Evolutionary conservation across 495 filamentous ascomycete genomes (phyloP).

Genomic region (Hyaloscypha finlandica): DNA sequence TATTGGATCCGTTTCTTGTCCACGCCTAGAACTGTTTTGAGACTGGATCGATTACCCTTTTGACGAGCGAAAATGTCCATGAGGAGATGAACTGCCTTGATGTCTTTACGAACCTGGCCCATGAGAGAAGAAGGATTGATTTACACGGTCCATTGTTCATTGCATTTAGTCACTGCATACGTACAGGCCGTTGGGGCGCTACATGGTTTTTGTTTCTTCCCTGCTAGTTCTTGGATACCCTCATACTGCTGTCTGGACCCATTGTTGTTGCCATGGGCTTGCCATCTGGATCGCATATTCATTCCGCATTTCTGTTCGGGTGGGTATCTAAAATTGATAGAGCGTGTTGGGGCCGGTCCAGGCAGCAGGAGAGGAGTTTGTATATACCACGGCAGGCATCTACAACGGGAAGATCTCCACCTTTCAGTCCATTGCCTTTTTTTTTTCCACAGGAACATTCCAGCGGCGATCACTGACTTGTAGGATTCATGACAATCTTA

Average conservation of each 20-base stretch:
- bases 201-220: constrained; percentile 17
- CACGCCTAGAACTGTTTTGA: constrained; percentile 16
- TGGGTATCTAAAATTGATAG: constrained; percentile 31
- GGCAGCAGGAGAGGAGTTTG: constrained; percentile 31
- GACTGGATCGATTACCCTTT: constrained; percentile 24
- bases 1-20: constrained; percentile 17
- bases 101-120: constrained; percentile 27
- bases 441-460: constrained; percentile 11
- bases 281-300: constrained; percentile 14
- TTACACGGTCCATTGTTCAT: constrained; percentile 21
- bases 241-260: constrained; percentile 34
- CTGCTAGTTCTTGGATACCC: constrained; percentile 28
- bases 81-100: constrained; percentile 22
- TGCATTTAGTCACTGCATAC: constrained; percentile 34
- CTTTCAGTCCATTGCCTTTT: constrained; percentile 3
- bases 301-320: constrained; percentile 16
- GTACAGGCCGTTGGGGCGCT: constrained; percentile 31
- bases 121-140: constrained; percentile 19
- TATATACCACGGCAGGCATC: constrained; percentile 29
- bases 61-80: constrained; percentile 20
- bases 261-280: constrained; percentile 24
- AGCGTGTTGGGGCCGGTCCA: constrained; percentile 27
- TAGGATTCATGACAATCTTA: neutral
- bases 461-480: neutral
- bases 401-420: constrained; percentile 16